These are phyloP conservation scores for Cladophialophora chaetospira DNA, from an alignment of 2,329 filamentous ascomycete genomes.

Conservation along the genomic window DNA sequence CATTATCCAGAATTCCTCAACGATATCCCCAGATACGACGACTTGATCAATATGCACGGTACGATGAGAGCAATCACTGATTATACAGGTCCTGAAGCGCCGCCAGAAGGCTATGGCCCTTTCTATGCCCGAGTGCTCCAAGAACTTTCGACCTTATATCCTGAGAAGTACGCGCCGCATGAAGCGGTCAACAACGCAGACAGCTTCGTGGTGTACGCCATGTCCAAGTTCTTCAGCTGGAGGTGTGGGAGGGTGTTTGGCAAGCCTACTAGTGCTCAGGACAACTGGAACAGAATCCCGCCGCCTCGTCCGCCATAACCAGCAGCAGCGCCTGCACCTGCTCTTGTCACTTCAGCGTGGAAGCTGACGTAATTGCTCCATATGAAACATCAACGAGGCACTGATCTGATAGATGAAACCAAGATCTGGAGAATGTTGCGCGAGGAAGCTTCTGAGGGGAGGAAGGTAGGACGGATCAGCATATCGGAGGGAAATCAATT, in stretches of 20 bases:
- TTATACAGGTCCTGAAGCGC: neutral
- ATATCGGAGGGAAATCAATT: too few species aligned
- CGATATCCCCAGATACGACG: neutral
- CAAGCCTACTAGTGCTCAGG: neutral
- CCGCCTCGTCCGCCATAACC: neutral
- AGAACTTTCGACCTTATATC: neutral
- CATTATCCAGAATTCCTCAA: neutral
- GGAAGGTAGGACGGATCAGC: too few species aligned
- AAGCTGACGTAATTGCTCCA: too few species aligned
- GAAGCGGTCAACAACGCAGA: conserved; percentile 1
- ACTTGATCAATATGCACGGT: neutral
- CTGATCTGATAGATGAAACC: too few species aligned
- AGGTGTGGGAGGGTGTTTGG: neutral
- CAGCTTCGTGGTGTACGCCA: neutral
- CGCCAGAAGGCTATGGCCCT: neutral
- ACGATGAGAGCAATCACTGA: neutral
- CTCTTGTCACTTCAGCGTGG: neutral
- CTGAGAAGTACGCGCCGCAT: neutral
- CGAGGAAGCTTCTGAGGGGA: too few species aligned
- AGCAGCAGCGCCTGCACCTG: too few species aligned
- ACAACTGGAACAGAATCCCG: neutral
- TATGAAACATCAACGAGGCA: too few species aligned
- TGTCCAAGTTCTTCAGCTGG: neutral
- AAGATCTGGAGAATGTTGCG: too few species aligned
- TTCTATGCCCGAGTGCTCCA: neutral